Conservation (phyloP, 2,329 filamentous ascomycete genomes). For the Paecilomyces niveus region DNA sequence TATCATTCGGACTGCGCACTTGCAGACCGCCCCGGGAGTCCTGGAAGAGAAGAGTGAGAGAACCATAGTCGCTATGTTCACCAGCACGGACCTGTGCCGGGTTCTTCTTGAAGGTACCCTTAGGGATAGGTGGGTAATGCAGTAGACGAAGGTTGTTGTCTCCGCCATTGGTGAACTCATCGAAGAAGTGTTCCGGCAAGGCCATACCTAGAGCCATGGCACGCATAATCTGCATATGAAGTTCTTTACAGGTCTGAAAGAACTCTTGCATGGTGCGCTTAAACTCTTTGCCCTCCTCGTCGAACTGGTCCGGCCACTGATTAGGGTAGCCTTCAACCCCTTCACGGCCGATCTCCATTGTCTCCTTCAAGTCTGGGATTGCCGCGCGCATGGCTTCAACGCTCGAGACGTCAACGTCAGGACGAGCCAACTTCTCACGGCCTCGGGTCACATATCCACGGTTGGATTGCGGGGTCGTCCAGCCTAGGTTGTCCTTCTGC, state of each 20-base stretch:
- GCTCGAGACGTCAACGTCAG: slow-evolving; percentile 46
- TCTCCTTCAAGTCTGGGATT: slow-evolving; percentile 49
- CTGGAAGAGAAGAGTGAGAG: slow-evolving; percentile 49
- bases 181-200: slow-evolving; percentile 66
- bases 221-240: slow-evolving; percentile 75
- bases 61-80: slow-evolving; percentile 63
- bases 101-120: slow-evolving; percentile 58
- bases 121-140: slow-evolving; percentile 66
- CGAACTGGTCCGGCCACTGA: slow-evolving; percentile 61
- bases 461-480: slow-evolving; percentile 67
- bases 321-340: slow-evolving; percentile 61
- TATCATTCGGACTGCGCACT: slow-evolving; percentile 63
- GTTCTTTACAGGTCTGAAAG: slow-evolving; percentile 62
- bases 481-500: slow-evolving; percentile 60
- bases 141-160: slow-evolving; percentile 67
- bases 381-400: slow-evolving; percentile 52
- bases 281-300: slow-evolving; percentile 54
- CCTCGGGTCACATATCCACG: slow-evolving; percentile 65
- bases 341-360: slow-evolving; percentile 55
- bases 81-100: slow-evolving; percentile 68
- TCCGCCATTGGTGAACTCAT: slow-evolving; percentile 61
- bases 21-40: slow-evolving; percentile 52
- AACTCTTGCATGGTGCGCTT: slow-evolving; percentile 67
- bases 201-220: slow-evolving; percentile 78
- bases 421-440: slow-evolving; percentile 62